Evolutionary conservation across 495 filamentous ascomycete genomes (phyloP), one percentile per base, ranked within the genome.

Genomic region (Chlorociboria aeruginascens): DNA sequence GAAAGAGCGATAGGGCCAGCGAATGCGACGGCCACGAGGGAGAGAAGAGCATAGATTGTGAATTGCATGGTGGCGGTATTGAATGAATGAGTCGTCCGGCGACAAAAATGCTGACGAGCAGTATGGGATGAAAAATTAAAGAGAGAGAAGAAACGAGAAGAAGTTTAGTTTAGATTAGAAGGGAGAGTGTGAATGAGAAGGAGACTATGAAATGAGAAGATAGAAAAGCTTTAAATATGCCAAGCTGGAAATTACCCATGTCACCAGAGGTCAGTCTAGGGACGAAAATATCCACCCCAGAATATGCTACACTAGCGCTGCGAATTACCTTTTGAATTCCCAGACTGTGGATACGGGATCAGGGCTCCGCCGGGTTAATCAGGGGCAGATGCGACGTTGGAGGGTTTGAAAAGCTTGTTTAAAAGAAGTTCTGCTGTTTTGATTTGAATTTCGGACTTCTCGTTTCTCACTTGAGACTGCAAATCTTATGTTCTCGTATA

Each of bases 1-100:
- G 50, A 44, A 13, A 48, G 30, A 32, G 41, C 49, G 52, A 56
- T 44, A 34, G 68, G 63, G 39, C 59, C 60, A 42, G 68, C 71
- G 58, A 68, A 53, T 52, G 66, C 69, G 57, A 69, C 44, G 56
- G 70, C 59, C 46, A 60, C 54, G 59, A 68, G 65, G 48, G 74
- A 58, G 43, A 70, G 61, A 59, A 74, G 49, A 50, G 74, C 43
- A 56, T 64, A 50, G 52, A 69, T 20, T 28, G 65, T 63, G 65
- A 68, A 69, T 69, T 76, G 69, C 72, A 76, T 76, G 52, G 63
- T 73, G 67, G 62, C 60, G 36, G 33, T 55, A 38, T 35, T 53
- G 43, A 52, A 52, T 28, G 54, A 40, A 20, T 10, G 62, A 59
- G 68, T 70, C 68, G 68, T 63, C 68, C 68, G 66, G 68, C 68